Conservation (phyloP, 306 rosid genomes). For the Oxytropis ochrocephala region DNA sequence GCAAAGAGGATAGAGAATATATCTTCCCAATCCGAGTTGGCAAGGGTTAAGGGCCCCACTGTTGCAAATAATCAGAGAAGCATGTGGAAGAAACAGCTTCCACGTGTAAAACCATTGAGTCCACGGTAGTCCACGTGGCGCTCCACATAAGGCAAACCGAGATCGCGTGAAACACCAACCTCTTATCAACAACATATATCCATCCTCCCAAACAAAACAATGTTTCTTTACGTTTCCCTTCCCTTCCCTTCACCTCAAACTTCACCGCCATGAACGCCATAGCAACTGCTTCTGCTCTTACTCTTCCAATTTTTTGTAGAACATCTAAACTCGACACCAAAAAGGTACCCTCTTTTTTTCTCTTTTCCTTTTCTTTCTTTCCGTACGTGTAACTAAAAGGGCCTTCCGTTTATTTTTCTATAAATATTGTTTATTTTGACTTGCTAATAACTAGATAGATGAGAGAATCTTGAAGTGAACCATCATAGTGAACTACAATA, state of each 20-base stretch:
- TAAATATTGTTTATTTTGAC: no score
- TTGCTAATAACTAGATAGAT: no score
- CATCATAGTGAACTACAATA: no score
- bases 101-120: conserved; percentile 29
- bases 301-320: conserved; percentile 52
- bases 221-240: conserved; percentile 13
- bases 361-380: background rate
- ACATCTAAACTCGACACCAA: conserved; percentile 51
- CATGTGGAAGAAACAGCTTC: conserved; percentile 51
- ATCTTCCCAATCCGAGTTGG: conserved; percentile 58
- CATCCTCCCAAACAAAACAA: conserved; percentile 15
- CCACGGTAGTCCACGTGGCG: conserved; percentile 60
- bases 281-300: conserved; percentile 73
- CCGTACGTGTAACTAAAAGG: no score
- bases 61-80: conserved; percentile 12
- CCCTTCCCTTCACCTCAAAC: conserved; percentile 10
- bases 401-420: no score
- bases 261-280: conserved; percentile 63
- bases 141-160: conserved; percentile 37
- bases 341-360: conserved; percentile 25
- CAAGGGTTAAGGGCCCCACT: conserved; percentile 40
- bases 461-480: no score
- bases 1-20: conserved; percentile 36
- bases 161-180: conserved; percentile 70
- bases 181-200: conserved; percentile 50